A percentile compares a stretch with the other conserved stretches of the same genome.
phyloP scores from a whole-genome alignment of 2,329 filamentous ascomycete genomes.

The Trichoderma breve region DNA sequence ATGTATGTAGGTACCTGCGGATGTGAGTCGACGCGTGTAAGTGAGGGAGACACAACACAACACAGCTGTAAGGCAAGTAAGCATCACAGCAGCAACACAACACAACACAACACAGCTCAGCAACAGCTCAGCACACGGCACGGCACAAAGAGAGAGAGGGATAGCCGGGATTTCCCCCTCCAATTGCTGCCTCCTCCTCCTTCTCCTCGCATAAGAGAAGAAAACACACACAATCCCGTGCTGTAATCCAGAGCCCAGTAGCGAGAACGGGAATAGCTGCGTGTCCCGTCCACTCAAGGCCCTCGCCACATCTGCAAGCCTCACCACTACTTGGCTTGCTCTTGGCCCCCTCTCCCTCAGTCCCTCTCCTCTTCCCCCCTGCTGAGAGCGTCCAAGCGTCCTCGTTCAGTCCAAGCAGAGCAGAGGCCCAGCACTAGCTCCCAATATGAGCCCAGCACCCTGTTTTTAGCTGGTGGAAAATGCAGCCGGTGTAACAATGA shows the following conservation, averaged over 20 bases:
- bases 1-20: not conserved
- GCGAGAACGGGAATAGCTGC: not conserved
- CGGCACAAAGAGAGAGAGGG: not conserved
- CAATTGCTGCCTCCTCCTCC: not conserved
- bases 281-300: not conserved
- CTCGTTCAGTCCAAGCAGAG: not conserved
- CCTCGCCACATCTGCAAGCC: slow-evolving; percentile 16
- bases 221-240: not conserved
- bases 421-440: not conserved
- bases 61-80: not conserved
- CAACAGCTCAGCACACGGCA: not conserved
- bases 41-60: not conserved
- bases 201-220: not conserved
- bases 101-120: not conserved
- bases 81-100: not conserved
- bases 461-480: not conserved
- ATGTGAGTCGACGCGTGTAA: not conserved
- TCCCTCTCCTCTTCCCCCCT: not conserved
- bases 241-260: not conserved
- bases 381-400: not conserved
- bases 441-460: not conserved
- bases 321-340: not conserved
- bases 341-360: not conserved
- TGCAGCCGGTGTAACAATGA: slow-evolving; percentile 11
- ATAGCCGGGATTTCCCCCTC: not conserved